Evolutionary conservation across 768 basidiomycete species (phyloP), one percentile per base, ranked within the genome.

Genomic region (Trametes gibbosa): DNA sequence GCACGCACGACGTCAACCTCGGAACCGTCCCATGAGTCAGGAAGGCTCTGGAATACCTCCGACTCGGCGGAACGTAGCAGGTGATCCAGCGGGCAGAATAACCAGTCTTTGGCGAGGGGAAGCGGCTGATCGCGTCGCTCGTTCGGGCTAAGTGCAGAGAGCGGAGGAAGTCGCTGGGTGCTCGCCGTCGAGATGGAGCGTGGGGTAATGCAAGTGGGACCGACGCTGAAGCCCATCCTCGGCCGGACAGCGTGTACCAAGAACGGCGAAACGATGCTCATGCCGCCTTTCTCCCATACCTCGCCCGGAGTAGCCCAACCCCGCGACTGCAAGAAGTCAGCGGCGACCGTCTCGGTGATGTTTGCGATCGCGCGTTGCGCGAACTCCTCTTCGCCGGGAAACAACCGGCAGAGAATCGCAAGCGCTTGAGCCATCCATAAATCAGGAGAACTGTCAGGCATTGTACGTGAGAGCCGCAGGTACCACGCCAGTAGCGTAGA

Each of bases 51-150:
- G 74, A 96, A 89, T 0, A 92, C 87, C 0, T 80, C 73, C 0
- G 87, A 82, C 0, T 86, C 84, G 0, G 85, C 86, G 0, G 94
- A 95, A 10, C 85, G 85, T 9, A 98, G 76, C 8, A 98, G 81
- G 63, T 94, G 87, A 64, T 92, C 82, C 5, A 97, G 69, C 0
- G 93, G 84, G 0, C 77, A 71, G 42, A 89, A 76, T 5, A 81
- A 69, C 90, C 93, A 96, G 68, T 91, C 87, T 8, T 73, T 73
- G 1, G 73, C 54, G 19, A 82, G 73, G 25, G 82, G 84, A 49
- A 84, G 77, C 80, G 49, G 73, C 37, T 37, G 55, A 12, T 54
- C 57, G 35, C 43, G 63, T 34, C 53, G 50, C 21, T 58, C 49
- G 24, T 50, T 52, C 5, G 62, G 54, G 41, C 5, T 29, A 27